These are phyloP conservation scores for Aspergillus pseudonomiae DNA, from an alignment of 2,329 filamentous ascomycete genomes.

Conservation along the genomic window DNA sequence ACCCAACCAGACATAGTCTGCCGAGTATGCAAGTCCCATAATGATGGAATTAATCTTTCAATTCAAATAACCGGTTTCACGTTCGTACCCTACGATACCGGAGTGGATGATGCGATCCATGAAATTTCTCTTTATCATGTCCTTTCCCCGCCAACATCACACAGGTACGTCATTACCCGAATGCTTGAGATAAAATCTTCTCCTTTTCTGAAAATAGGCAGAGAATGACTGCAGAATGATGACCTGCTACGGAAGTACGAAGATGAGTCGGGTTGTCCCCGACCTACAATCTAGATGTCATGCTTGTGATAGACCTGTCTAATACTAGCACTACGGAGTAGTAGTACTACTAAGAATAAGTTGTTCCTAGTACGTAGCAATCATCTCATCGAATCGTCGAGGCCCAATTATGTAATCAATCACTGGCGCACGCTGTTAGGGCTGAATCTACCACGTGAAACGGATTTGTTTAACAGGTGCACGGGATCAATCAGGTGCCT, in stretches of 20 bases:
- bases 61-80: constrained; percentile 1
- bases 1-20: neutral
- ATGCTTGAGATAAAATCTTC: neutral
- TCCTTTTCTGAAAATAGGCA: neutral
- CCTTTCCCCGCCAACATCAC: neutral
- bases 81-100: neutral
- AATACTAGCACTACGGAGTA: no score
- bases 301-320: no score
- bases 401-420: neutral
- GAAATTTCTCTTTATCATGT: neutral
- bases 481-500: neutral
- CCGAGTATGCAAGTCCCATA: neutral
- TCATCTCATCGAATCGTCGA: neutral
- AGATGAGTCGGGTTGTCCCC: constrained; percentile 1
- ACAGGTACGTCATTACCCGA: constrained; percentile 6
- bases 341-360: no score
- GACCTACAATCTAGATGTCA: no score
- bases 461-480: no score
- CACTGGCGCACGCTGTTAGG: neutral
- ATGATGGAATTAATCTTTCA: neutral
- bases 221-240: neutral
- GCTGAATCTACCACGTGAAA: neutral
- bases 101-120: neutral
- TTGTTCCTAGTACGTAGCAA: neutral
- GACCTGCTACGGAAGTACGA: neutral